phyloP scores from a whole-genome alignment of 345 rosid genomes.

The Hibiscus mutabilis region DNA sequence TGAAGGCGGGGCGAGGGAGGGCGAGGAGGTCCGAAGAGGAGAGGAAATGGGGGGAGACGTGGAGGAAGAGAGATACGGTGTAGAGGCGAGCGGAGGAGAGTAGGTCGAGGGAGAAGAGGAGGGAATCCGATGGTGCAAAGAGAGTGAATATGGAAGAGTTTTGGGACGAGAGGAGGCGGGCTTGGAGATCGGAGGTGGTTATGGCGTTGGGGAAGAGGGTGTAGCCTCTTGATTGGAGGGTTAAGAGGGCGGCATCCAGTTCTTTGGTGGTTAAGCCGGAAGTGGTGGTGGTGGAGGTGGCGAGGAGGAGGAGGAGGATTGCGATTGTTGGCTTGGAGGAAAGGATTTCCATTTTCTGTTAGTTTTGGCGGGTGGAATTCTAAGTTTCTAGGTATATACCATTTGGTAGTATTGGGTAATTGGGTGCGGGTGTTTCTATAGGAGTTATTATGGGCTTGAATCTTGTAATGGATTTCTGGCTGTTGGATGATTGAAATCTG shows the following conservation, averaged over 20 bases:
- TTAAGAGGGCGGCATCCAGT: conserved; percentile 21
- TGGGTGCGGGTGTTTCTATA: neutral
- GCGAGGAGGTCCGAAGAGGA: conserved; percentile 10
- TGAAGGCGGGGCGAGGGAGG: neutral
- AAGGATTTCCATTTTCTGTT: conserved; percentile 7
- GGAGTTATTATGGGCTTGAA: neutral
- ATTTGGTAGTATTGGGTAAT: too few relatives aligned
- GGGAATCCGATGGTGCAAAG: conserved; percentile 26
- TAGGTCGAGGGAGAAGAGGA: conserved; percentile 28
- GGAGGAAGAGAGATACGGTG: conserved; percentile 20
- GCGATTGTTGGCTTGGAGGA: neutral
- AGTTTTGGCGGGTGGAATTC: neutral
- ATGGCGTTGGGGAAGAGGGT: conserved; percentile 33
- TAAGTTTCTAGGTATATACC: neutral
- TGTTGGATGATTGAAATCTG: neutral
- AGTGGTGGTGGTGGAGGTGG: neutral
- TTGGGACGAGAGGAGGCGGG: conserved; percentile 20
- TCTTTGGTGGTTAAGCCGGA: conserved; percentile 15
- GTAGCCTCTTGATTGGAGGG: conserved; percentile 30
- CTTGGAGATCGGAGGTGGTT: conserved; percentile 23
- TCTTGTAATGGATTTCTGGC: neutral
- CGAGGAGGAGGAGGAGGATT: neutral
- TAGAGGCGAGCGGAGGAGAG: conserved; percentile 22
- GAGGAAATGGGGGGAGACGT: conserved; percentile 22
- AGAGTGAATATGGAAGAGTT: conserved; percentile 21